A percentile compares a stretch with the other conserved stretches of the same genome.
Evolutionary conservation across 2,329 filamentous ascomycete species (phyloP).

Genomic region (Neurospora sp.): DNA sequence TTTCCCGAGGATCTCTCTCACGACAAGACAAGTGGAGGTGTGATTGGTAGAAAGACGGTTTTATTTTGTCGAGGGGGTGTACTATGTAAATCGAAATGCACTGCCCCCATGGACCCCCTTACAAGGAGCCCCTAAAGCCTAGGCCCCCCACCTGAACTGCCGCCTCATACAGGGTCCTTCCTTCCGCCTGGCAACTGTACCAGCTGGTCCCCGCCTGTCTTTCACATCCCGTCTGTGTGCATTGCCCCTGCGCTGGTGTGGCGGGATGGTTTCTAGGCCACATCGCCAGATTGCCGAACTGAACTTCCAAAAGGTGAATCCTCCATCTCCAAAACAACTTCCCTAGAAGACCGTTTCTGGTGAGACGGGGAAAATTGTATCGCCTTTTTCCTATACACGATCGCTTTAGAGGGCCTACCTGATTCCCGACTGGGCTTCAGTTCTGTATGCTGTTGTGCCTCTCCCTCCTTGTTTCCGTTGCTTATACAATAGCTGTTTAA

Average conservation of each 20-base stretch:
- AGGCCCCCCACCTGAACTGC: not conserved
- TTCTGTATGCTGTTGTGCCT: not conserved
- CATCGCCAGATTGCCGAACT: not conserved
- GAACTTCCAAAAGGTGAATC: not conserved
- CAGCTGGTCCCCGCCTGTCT: not conserved
- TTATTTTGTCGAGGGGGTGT: not conserved
- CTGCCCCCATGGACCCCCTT: not conserved
- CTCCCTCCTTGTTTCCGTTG: not conserved
- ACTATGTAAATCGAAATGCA: not conserved
- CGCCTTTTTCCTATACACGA: not conserved
- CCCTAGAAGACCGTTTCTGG: not conserved
- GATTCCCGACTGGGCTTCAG: not conserved
- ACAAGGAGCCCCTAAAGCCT: not conserved
- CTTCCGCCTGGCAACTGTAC: not conserved
- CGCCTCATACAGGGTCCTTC: not conserved
- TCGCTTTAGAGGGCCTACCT: not conserved
- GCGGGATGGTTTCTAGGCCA: not conserved
- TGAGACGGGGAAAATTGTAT: not conserved
- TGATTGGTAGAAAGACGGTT: not conserved
- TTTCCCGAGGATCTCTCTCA: not conserved
- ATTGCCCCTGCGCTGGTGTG: not conserved
- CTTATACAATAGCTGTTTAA: not conserved
- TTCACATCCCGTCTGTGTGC: not conserved
- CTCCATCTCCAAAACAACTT: not conserved
- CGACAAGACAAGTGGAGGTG: not conserved